These are phyloP conservation scores for Pseudotulostoma volvatum DNA, from an alignment of 495 filamentous ascomycete species.

Conservation along the genomic window DNA sequence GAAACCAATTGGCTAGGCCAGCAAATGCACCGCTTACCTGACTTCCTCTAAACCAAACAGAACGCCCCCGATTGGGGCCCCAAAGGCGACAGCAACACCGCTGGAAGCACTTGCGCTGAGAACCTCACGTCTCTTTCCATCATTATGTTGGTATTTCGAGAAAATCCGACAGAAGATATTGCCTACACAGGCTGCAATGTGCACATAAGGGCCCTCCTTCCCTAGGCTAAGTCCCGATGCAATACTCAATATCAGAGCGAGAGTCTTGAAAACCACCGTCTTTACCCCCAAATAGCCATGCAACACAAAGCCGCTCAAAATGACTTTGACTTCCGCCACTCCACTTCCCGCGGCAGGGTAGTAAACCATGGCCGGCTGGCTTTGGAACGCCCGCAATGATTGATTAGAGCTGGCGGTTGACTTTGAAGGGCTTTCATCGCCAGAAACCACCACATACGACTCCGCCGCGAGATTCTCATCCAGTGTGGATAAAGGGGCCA, in stretches of 20 bases:
- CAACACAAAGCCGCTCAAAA: slow-evolving; percentile 90
- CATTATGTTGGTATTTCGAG: slow-evolving; percentile 82
- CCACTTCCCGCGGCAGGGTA: slow-evolving; percentile 94
- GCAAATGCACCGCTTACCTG: slow-evolving; percentile 21
- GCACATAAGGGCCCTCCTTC: slow-evolving; percentile 95
- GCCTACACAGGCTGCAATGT: slow-evolving; percentile 89
- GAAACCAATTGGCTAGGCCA: not conserved
- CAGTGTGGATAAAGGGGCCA: slow-evolving; percentile 67
- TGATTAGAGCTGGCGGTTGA: slow-evolving; percentile 10
- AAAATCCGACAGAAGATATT: slow-evolving; percentile 92
- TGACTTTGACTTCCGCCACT: slow-evolving; percentile 94
- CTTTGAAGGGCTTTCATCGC: not conserved
- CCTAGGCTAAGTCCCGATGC: slow-evolving; percentile 84
- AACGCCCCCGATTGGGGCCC: slow-evolving; percentile 82
- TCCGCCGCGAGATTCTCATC: slow-evolving; percentile 60
- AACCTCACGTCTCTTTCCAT: slow-evolving; percentile 80
- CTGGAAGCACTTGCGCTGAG: slow-evolving; percentile 83
- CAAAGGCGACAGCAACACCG: slow-evolving; percentile 89
- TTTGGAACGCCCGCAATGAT: slow-evolving; percentile 13
- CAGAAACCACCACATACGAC: slow-evolving; percentile 22
- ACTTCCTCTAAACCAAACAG: slow-evolving; percentile 92
- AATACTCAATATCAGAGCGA: slow-evolving; percentile 73
- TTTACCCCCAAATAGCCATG: slow-evolving; percentile 88
- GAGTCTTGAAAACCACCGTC: slow-evolving; percentile 74
- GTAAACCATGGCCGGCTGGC: slow-evolving; percentile 62